phyloP scores from a whole-genome alignment of 1,284 basidiomycete species.

The Moesziomyces parantarcticus region DNA sequence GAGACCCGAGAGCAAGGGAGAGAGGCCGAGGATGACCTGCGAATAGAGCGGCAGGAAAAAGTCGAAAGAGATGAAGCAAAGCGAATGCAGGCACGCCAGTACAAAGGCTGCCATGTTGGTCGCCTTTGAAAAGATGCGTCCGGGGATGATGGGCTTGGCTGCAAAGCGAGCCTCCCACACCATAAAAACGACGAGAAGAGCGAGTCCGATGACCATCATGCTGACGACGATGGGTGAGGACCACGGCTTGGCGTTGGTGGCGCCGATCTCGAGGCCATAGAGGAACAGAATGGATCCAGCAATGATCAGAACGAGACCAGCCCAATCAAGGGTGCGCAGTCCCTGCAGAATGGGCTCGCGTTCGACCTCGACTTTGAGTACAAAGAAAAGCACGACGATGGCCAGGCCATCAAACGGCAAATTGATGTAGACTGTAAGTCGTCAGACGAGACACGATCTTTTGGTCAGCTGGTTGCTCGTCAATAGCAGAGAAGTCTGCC shows the following conservation, averaged over 20 bases:
- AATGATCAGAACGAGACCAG: constrained; percentile 2
- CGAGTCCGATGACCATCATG: constrained; percentile 7
- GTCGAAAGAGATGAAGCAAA: constrained; percentile 8
- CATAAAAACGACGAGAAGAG: constrained; percentile 4
- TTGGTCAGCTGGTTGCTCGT: not conserved
- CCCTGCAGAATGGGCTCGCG: constrained; percentile 5
- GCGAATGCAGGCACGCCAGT: constrained; percentile 2
- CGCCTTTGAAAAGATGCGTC: constrained; percentile 8
- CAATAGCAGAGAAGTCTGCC: too few relatives aligned
- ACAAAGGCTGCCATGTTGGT: constrained; percentile 11
- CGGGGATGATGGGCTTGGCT: constrained; percentile 7
- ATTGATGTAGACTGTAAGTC: constrained; percentile 6
- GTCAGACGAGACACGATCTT: not conserved
- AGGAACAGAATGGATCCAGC: constrained; percentile 9
- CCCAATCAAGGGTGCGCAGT: constrained; percentile 9
- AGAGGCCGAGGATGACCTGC: constrained; percentile 7
- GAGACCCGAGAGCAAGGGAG: constrained; percentile 6
- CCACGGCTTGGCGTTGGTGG: not conserved
- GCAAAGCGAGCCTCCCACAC: constrained; percentile 12
- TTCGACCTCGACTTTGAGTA: constrained; percentile 8
- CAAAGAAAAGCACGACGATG: constrained; percentile 5
- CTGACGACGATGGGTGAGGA: constrained; percentile 6
- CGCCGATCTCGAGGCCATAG: constrained; percentile 7
- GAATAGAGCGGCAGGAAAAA: constrained; percentile 12
- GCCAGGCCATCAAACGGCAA: constrained; percentile 9